These are phyloP conservation scores for Hymenoscyphus salicellus DNA, from an alignment of 2,329 filamentous ascomycete species.

Conservation along the genomic window DNA sequence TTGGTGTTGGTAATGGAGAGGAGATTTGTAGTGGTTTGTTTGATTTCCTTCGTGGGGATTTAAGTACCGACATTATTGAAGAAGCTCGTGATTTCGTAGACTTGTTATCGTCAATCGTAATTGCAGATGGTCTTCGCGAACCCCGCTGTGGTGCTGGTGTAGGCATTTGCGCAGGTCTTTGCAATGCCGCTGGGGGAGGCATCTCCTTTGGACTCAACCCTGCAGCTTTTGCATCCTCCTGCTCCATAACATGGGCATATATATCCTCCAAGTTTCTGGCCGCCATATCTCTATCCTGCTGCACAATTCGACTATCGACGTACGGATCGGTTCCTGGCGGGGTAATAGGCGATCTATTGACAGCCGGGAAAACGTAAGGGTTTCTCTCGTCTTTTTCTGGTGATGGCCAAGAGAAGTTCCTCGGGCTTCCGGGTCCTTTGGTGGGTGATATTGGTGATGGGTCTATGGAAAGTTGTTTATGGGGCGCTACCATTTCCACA, in stretches of 20 bases:
- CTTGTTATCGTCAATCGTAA: slow-evolving; percentile 41
- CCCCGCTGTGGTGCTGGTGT: slow-evolving; percentile 31
- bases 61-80: slow-evolving; percentile 57
- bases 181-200: slow-evolving; percentile 31
- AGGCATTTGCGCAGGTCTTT: slow-evolving; percentile 30
- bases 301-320: slow-evolving; percentile 75
- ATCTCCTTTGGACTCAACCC: slow-evolving; percentile 50
- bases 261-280: slow-evolving; percentile 84
- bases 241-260: slow-evolving; percentile 88
- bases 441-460: slow-evolving; percentile 34
- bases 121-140: slow-evolving; percentile 42
- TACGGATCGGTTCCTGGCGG: slow-evolving; percentile 52
- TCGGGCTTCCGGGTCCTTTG: slow-evolving; percentile 21
- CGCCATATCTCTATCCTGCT: slow-evolving; percentile 69
- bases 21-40: slow-evolving; percentile 55
- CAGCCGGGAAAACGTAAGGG: slow-evolving; percentile 48
- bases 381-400: slow-evolving; percentile 39
- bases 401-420: slow-evolving; percentile 52
- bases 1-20: slow-evolving; percentile 63
- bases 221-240: slow-evolving; percentile 67
- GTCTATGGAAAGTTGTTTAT: slow-evolving; percentile 35
- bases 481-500: slow-evolving; percentile 43
- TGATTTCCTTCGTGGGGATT: slow-evolving; percentile 49
- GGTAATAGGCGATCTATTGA: slow-evolving; percentile 30
- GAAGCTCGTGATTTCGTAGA: slow-evolving; percentile 55